Base-by-base conservation (phyloP, 2,329 filamentous ascomycete species). In the Cladosporium sp. region DNA sequence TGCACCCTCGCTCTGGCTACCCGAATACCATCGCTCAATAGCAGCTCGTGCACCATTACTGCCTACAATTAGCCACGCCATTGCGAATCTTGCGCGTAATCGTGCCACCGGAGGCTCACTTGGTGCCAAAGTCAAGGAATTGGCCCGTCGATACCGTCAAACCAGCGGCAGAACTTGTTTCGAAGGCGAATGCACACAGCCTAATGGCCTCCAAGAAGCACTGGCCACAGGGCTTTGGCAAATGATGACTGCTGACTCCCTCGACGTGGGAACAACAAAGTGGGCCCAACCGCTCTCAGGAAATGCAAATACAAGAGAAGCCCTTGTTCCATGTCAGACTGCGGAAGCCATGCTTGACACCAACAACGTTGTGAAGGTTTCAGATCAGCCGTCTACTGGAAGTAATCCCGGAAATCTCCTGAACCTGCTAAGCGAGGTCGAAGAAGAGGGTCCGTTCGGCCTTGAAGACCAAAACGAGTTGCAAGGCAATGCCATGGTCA, bases 1-100 rank as follows among this genome's bases (percentile, higher is more conserved):
- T 5, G 67, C 65, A 32, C 72, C 73, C 3, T 52, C 59, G 4
- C 38, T 74, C 22, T 76, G 68, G 67, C 65, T 62, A 40, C 65
- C 67, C 6, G 66, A 62, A 6, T 69, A 69, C 53, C 53, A 68
- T 15, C 49, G 51, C 15, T 66, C 69, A 32, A 9, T 59, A 5
- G 48, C 53, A 5, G 27, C 38, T 7, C 61, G 69, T 52, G 61
- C 66, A 15, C 57, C 64, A 12, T 59, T 72, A 15, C 19, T 69
- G n/a, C 69, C 70, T 4, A 69, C 64, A 0, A 62, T 74, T 36
- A 60, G 56, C 32, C 65, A 66, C 33, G 71, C 69, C 9, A 50
- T 70, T 15, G 47, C 53, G 8, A 40, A 53, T 27, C 29, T 51
- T 11, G 30, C 48, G 15, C 7, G 12, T n/a, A 20, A 43, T 20